Base-by-base conservation (phyloP, 345 rosid genomes). In the Alliaria petiolata region DNA sequence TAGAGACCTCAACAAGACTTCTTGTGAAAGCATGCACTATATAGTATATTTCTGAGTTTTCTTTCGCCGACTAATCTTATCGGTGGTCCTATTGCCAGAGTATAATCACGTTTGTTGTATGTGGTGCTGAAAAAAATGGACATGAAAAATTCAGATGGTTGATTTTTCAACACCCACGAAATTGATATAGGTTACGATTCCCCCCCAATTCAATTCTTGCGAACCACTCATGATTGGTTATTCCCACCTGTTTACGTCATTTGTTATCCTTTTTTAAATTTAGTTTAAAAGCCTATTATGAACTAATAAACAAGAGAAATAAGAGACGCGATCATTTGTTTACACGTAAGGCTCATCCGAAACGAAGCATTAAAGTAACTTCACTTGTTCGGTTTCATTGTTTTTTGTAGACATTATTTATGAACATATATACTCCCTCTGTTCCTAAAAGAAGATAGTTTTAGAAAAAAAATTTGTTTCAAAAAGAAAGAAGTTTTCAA, bases 51-150 rank as follows among this genome's bases (percentile, higher is more conserved):
- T 8, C 50, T 42, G 54, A 66, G 20, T 66, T 54, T 31, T 8
- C 46, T 0, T 43, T 34, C 0, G 69, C 55, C 5, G 39, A 53
- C 17, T 34, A 43, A 38, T 62, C 51, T 65, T 45, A 28, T 40
- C 35, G n/a, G 71, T 58, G 72, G 72, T 74, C 78, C 72, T 74
- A 40, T 31, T 5, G 17, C 11, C 30, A 46, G 33, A 61, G 51
- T 46, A 56, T 26, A 49, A 40, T 28, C 66, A 65, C 78, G 30
- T 66, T 66, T 66, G 16, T 17, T 59, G 11, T 59, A 38, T 74
- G 46, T 65, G 60, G 77, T 64, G 36, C 26, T 73, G 45, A 19
- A 49, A 56, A 11, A 19, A 49, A 55, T 65, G 26, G 36, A 38
- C 35, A 65, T 28, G 28, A 47, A 28, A 47, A 28, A 17, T 2